phyloP scores from a whole-genome alignment of 768 basidiomycete genomes.

The Kwoniella bestiolae region DNA sequence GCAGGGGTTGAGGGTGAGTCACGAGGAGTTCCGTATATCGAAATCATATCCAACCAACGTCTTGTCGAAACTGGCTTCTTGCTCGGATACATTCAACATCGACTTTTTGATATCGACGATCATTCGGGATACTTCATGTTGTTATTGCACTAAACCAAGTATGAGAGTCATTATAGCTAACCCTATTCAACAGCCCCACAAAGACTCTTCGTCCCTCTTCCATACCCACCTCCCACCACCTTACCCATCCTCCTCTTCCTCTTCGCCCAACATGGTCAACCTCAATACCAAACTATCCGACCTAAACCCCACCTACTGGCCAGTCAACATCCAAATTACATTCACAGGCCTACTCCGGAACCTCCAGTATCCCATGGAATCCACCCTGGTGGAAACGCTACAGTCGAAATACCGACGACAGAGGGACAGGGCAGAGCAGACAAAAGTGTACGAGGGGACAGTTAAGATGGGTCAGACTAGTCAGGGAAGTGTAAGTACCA shows the following conservation, averaged over 20 bases:
- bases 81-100: background rate
- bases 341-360: conserved; percentile 24
- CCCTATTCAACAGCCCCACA: too few relatives aligned
- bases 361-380: conserved; percentile 43
- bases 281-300: background rate
- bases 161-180: too few relatives aligned
- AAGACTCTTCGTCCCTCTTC: conserved; percentile 35
- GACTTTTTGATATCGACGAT: background rate
- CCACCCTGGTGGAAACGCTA: conserved; percentile 34
- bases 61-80: too few relatives aligned
- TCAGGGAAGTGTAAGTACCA: conserved; percentile 19
- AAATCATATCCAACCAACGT: too few relatives aligned
- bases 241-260: conserved; percentile 31
- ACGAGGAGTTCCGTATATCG: too few relatives aligned
- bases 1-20: conserved; percentile 47
- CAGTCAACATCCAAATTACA: conserved; percentile 47
- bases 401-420: background rate
- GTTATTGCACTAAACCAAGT: too few relatives aligned
- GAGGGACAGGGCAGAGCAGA: background rate
- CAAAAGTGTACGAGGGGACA: conserved; percentile 25
- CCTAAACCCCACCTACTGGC: conserved; percentile 25
- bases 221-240: conserved; percentile 39
- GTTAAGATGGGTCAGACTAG: conserved; percentile 21
- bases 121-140: too few relatives aligned
- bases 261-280: background rate